A percentile compares a stretch with the other conserved stretches of the same genome.
Evolutionary conservation across 2,329 filamentous ascomycete species (phyloP).

Genomic region (Davidsoniella virescens): DNA sequence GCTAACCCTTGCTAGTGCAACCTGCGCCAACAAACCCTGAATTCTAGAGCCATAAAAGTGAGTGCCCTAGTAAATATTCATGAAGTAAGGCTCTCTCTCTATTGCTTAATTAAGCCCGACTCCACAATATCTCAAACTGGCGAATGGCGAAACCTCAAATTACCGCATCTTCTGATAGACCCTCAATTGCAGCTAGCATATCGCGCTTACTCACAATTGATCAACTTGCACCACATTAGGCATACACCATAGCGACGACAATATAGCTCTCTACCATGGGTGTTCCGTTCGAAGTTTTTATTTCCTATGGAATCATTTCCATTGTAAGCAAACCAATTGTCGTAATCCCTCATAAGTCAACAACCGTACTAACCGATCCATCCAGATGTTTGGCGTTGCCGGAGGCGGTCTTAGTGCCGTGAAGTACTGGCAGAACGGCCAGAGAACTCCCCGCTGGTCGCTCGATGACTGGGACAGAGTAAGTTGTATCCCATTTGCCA

Average conservation of each 20-base stretch:
- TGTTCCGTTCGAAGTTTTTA: slow-evolving; percentile 45
- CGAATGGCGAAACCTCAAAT: too few relatives aligned
- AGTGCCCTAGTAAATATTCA: neutral
- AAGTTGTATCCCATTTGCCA: slow-evolving; percentile 16
- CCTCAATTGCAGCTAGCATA: too few relatives aligned
- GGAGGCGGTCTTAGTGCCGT: slow-evolving; percentile 42
- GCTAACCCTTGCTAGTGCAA: neutral
- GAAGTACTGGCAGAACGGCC: slow-evolving; percentile 41
- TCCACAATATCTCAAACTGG: too few relatives aligned
- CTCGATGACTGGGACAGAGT: slow-evolving; percentile 49
- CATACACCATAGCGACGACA: too few relatives aligned
- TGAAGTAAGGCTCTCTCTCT: neutral
- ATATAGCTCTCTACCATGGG: slow-evolving; percentile 31
- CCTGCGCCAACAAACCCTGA: too few relatives aligned
- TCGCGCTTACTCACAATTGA: too few relatives aligned
- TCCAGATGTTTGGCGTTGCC: slow-evolving; percentile 47
- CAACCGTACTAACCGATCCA: slow-evolving; percentile 15
- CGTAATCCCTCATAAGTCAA: slow-evolving; percentile 4
- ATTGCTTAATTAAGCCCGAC: too few relatives aligned
- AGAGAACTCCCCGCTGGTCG: slow-evolving; percentile 43
- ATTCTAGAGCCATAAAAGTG: too few relatives aligned
- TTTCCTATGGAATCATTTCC: slow-evolving; percentile 49
- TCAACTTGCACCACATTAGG: too few relatives aligned
- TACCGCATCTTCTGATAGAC: too few relatives aligned
- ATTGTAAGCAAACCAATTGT: slow-evolving; percentile 29